A percentile compares a stretch with the other conserved stretches of the same genome.
These are phyloP conservation scores for Calonectria ilicicola DNA, from an alignment of 2,329 filamentous ascomycete genomes.

Conservation along the genomic window DNA sequence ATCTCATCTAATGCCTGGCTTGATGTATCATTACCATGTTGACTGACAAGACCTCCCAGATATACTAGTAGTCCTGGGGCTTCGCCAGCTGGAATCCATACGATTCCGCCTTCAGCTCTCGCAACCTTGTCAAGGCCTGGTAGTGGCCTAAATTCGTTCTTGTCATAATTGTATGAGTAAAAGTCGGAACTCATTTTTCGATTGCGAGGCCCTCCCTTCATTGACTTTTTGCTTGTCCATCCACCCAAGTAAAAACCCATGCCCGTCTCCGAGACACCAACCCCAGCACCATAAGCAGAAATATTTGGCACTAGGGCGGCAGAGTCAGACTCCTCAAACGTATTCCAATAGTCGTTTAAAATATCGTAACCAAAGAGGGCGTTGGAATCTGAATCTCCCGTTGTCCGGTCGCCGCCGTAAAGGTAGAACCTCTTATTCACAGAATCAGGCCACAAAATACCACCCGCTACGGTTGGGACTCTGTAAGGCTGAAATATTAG, in stretches of 20 bases:
- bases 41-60: background rate
- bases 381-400: background rate
- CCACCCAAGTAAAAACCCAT: slow-evolving; percentile 71
- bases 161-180: slow-evolving; percentile 15
- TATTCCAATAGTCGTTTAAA: slow-evolving; percentile 65
- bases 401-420: slow-evolving; percentile 69
- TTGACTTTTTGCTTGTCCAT: slow-evolving; percentile 65
- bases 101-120: slow-evolving; percentile 48
- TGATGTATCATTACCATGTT: too few species aligned
- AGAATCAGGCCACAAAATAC: slow-evolving; percentile 66
- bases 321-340: slow-evolving; percentile 47
- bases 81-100: background rate
- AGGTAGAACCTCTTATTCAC: slow-evolving; percentile 72
- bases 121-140: background rate
- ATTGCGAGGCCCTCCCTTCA: slow-evolving; percentile 28
- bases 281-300: slow-evolving; percentile 64
- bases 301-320: slow-evolving; percentile 34
- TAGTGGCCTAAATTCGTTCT: background rate
- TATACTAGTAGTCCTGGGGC: background rate
- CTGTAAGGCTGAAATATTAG: slow-evolving; percentile 40
- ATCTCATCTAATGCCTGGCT: background rate
- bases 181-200: slow-evolving; percentile 12
- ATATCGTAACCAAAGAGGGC: slow-evolving; percentile 60
- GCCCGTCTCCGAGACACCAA: slow-evolving; percentile 62
- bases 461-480: slow-evolving; percentile 57